phyloP scores from a whole-genome alignment of 1,139 yeast species.

The Saccharomyces hybrid region DNA sequence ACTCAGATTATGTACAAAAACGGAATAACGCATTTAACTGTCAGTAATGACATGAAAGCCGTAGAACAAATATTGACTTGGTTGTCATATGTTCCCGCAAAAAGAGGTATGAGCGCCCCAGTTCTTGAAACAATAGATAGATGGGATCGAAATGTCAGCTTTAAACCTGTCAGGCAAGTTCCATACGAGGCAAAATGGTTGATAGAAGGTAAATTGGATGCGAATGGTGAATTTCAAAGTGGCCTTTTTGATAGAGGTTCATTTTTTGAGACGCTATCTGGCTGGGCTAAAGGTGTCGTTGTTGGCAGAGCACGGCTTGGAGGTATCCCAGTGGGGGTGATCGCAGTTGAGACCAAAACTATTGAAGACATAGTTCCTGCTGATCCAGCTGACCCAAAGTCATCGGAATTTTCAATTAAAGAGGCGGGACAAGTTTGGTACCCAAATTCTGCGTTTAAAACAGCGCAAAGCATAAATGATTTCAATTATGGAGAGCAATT shows the following conservation, averaged over 20 bases:
- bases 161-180: constrained; percentile 62
- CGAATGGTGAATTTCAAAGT: constrained; percentile 15
- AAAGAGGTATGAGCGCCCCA: constrained; percentile 86
- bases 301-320: constrained; percentile 98
- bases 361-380: constrained; percentile 91
- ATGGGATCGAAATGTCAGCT: constrained; percentile 93
- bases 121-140: constrained; percentile 71
- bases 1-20: constrained; percentile 97
- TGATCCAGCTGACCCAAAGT: constrained; percentile 95
- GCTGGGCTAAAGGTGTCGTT: constrained; percentile 98
- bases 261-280: constrained; percentile 94
- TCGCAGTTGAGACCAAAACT: constrained; percentile 88
- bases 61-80: constrained; percentile 90
- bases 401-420: constrained; percentile 78
- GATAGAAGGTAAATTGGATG: constrained; percentile 70
- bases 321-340: constrained; percentile 97
- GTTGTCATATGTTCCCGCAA: constrained; percentile 94
- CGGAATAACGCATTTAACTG: constrained; percentile 97
- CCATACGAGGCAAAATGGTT: constrained; percentile 92
- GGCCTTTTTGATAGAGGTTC: constrained; percentile 91
- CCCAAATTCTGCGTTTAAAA: constrained; percentile 97
- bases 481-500: constrained; percentile 96
- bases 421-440: constrained; percentile 99
- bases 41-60: constrained; percentile 92
- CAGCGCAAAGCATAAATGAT: constrained; percentile 96